Base-by-base conservation (phyloP, 768 basidiomycete species). In the Tylopilus balloui region DNA sequence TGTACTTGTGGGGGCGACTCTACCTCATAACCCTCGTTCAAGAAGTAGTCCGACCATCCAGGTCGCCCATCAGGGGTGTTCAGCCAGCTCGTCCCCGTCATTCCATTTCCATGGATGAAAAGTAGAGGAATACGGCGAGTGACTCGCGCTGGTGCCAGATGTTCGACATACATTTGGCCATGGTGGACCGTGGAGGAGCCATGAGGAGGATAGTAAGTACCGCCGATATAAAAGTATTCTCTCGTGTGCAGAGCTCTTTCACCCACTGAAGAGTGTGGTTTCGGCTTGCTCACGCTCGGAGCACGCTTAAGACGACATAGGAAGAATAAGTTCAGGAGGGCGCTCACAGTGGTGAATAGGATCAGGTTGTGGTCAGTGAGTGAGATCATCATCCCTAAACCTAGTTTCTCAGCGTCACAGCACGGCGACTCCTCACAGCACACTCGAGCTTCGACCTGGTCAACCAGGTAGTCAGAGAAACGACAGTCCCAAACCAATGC, bases 21-120 rank as follows among this genome's bases (percentile, higher is more conserved):
- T 56, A 79, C 78, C 64, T 79, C 77, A 50, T 77, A 79, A 31
- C 77, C 78, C 54, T 73, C 52, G 42, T 68, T 61, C 48, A 79
- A 55, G 47, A 80, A 77, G 59, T 75, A 78, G 61, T 80, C 78
- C n/a, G 74, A 74, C 78, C 78, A 80, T n/a, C 78, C 78, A 10
- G 68, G 58, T 52, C 76, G 68, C 21, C 76, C 77, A 56, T 80
- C 78, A 1, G 78, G 77, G 0, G 78, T 79, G 47, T 78, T 78
- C 37, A 80, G 57, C 57, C 78, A 76, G 45, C 69, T 76, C 14
- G 75, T 72, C 34, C 76, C 78, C 7, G 77, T 78, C 78, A 78
- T 78, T 20, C 73, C 77, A 46, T 70, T 69, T 20, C 78, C 78
- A 39, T 74, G 78, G 19, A 80, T 74, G 42, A 80, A 61, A 12